phyloP scores from a whole-genome alignment of 2,329 filamentous ascomycete genomes.

The Dendryphion nanum region DNA sequence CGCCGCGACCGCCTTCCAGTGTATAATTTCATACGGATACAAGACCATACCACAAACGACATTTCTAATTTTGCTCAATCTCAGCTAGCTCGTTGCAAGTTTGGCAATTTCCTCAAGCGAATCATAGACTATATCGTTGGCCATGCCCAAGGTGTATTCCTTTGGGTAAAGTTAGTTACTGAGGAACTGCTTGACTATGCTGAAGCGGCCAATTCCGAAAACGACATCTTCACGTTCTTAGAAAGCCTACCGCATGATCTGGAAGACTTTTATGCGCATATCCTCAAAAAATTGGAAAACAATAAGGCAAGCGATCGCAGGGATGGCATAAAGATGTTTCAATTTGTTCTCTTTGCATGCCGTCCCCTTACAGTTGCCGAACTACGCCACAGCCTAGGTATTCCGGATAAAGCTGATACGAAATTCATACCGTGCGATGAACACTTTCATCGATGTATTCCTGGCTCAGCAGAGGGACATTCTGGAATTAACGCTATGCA shows the following conservation, averaged over 20 bases:
- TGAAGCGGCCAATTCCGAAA: not conserved
- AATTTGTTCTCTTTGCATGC: not conserved
- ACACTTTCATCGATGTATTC: not conserved
- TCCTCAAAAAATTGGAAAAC: not conserved
- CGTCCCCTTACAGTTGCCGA: not conserved
- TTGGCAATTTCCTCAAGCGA: not conserved
- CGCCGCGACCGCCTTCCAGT: not conserved
- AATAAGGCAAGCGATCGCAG: not conserved
- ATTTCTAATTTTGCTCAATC: not conserved
- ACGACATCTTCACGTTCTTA: not conserved
- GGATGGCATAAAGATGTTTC: not conserved
- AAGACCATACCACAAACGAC: not conserved
- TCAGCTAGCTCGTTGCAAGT: not conserved
- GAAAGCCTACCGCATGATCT: not conserved
- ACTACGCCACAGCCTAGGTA: not conserved
- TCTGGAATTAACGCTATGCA: no score
- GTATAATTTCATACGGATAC: not conserved
- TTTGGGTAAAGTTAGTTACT: constrained; percentile 3
- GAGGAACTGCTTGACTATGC: not conserved
- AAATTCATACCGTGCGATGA: not conserved
- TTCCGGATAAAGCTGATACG: not conserved
- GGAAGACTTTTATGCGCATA: not conserved
- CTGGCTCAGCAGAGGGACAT: no score
- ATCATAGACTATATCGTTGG: not conserved
- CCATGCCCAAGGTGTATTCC: not conserved